Conservation (phyloP, 208 protist species). For the Crithidia expoeki region DNA sequence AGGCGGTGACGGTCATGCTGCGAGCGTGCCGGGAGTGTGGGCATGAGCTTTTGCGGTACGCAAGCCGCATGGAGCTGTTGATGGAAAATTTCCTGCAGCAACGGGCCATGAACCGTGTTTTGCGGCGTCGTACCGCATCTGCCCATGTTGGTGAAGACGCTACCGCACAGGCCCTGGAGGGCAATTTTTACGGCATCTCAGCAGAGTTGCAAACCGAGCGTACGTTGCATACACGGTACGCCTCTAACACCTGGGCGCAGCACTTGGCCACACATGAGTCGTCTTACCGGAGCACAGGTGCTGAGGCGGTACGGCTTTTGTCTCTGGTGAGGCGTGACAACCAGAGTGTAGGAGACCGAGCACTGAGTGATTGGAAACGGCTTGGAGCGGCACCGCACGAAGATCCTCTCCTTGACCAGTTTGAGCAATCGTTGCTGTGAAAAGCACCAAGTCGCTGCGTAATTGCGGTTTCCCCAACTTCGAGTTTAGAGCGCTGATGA, state of each 20-base stretch:
- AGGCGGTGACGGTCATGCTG: constrained; percentile 51
- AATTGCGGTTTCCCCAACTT: too few species aligned
- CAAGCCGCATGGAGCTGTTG: constrained; percentile 62
- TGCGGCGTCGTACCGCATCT: constrained; percentile 27
- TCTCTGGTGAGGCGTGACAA: constrained; percentile 22
- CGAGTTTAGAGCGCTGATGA: too few species aligned
- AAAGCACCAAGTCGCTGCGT: background rate
- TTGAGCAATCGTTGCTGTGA: constrained; percentile 51
- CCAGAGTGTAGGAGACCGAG: constrained; percentile 3
- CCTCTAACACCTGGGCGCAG: constrained; percentile 63
- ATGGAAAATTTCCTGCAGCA: constrained; percentile 65
- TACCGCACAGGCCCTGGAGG: constrained; percentile 7
- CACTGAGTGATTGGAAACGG: constrained; percentile 51
- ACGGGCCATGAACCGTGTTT: constrained; percentile 48
- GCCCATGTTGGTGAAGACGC: constrained; percentile 4
- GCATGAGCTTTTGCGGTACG: constrained; percentile 51
- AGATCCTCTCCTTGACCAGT: constrained; percentile 50
- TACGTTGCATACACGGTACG: constrained; percentile 55
- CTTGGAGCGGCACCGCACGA: constrained; percentile 42
- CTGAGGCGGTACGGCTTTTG: constrained; percentile 42
- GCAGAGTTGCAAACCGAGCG: constrained; percentile 50
- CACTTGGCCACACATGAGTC: constrained; percentile 31
- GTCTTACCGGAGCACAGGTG: constrained; percentile 36
- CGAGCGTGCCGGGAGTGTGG: constrained; percentile 60
- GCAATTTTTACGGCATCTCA: constrained; percentile 51